Conservation (phyloP, 2,329 filamentous ascomycete species). For the Aspergillus novoparasiticus region DNA sequence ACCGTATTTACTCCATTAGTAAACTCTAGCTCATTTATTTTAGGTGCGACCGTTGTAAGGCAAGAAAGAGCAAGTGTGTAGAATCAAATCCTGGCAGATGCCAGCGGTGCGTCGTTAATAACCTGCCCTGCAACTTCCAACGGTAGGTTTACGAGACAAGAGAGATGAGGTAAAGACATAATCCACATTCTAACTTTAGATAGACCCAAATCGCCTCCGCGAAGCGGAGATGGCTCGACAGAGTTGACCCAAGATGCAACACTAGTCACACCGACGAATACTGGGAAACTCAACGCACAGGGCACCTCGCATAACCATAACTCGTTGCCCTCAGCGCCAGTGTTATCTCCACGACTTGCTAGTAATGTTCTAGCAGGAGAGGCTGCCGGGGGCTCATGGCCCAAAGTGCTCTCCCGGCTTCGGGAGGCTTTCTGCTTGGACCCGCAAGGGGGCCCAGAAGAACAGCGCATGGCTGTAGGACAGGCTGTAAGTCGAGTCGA, state of each 20-base stretch:
- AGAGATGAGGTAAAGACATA: not conserved
- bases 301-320: not conserved
- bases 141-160: not conserved
- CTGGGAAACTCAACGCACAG: not conserved
- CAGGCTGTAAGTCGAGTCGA: not conserved
- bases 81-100: not conserved
- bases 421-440: not conserved
- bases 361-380: not conserved
- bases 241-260: not conserved
- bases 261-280: not conserved
- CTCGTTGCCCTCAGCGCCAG: no score
- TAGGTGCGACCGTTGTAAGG: not conserved
- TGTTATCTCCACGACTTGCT: not conserved
- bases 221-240: not conserved
- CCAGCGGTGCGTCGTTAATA: not conserved
- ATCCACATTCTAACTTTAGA: not conserved
- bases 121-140: not conserved
- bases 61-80: not conserved
- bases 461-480: not conserved
- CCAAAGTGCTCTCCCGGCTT: not conserved
- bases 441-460: not conserved
- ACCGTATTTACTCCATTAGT: not conserved
- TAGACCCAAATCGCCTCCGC: not conserved
- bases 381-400: not conserved
- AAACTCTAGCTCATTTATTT: rapidly evolving